A percentile compares a stretch with the other conserved stretches of the same genome.
phyloP scores from a whole-genome alignment of 257 asterid species.

The Verbena officinalis region DNA sequence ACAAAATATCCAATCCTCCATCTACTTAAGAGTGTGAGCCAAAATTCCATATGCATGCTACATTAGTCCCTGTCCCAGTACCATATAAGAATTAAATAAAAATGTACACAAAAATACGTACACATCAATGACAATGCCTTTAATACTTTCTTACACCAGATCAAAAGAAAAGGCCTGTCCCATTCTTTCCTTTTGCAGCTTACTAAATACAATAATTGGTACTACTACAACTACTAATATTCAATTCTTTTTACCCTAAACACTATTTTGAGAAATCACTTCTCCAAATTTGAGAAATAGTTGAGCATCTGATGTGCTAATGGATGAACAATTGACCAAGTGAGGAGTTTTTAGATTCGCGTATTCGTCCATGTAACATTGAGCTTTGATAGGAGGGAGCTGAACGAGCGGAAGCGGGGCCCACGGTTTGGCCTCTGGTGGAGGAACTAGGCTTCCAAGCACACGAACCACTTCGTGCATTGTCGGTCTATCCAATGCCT shows the following conservation, averaged over 20 bases:
- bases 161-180: slow-evolving; percentile 10
- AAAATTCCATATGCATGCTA: background rate
- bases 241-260: background rate
- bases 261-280: slow-evolving; percentile 64
- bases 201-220: slow-evolving; percentile 20
- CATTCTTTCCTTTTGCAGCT: background rate
- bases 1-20: slow-evolving; percentile 1
- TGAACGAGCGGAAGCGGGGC: slow-evolving; percentile 9
- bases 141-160: background rate
- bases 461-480: slow-evolving; percentile 91
- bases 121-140: too few species aligned
- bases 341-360: slow-evolving; percentile 81
- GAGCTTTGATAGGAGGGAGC: slow-evolving; percentile 48
- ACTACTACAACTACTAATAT: background rate
- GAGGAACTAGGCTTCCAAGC: slow-evolving; percentile 50
- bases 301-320: slow-evolving; percentile 81
- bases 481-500: slow-evolving; percentile 70
- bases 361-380: slow-evolving; percentile 76
- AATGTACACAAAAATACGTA: too few species aligned
- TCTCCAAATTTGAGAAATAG: slow-evolving; percentile 79
- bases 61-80: too few species aligned
- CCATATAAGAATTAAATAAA: too few species aligned
- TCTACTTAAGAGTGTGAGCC: slow-evolving; percentile 17
- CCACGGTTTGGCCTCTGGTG: slow-evolving; percentile 33
- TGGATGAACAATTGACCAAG: slow-evolving; percentile 69